phyloP scores from a whole-genome alignment of 306 rosid species.

The Sicyos baderoa region DNA sequence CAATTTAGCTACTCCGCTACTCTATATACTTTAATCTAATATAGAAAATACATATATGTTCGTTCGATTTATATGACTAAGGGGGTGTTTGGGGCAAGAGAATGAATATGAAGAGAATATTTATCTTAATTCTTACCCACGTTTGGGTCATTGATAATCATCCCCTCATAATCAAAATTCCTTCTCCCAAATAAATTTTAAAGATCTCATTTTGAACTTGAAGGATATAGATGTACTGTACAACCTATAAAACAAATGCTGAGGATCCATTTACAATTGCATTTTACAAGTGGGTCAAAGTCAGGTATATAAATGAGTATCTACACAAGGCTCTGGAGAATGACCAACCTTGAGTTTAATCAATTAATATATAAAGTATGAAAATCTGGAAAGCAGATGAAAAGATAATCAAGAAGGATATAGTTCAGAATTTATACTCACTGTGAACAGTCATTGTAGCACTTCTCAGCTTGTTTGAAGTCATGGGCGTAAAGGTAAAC shows the following conservation, averaged over 20 bases:
- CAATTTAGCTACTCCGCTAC: background rate
- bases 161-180: no score
- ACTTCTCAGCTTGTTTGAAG: slow-evolving; percentile 85
- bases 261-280: background rate
- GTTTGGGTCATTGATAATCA: no score
- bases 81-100: no score
- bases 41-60: background rate
- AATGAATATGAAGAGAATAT: no score
- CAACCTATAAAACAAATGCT: background rate
- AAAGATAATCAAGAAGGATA: background rate
- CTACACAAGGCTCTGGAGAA: slow-evolving; percentile 7
- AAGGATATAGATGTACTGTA: background rate
- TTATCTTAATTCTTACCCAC: no score
- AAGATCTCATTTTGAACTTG: background rate
- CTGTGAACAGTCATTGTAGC: slow-evolving; percentile 91
- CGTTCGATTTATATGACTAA: background rate
- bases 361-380: background rate
- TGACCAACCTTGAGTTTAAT: background rate
- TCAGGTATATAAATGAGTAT: background rate
- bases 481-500: slow-evolving; percentile 75
- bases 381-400: background rate
- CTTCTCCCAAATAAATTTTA: no score
- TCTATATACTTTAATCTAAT: background rate
- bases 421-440: slow-evolving; percentile 35
- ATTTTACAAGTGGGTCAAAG: background rate